Conservation (phyloP, 2,329 filamentous ascomycete species). For the Penicillium sp. region DNA sequence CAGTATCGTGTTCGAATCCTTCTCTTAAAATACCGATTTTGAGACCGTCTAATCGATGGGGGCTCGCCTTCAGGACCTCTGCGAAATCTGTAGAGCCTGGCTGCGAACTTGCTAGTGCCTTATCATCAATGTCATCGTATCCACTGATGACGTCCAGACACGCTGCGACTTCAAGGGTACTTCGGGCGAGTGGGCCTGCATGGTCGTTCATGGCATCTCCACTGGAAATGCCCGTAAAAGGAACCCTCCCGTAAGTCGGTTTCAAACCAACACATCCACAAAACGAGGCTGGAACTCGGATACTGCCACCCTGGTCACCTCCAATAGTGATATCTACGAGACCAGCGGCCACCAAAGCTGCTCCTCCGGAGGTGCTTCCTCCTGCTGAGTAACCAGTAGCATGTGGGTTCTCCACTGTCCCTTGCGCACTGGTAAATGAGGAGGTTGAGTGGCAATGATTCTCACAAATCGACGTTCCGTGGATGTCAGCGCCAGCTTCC, state of each 20-base stretch:
- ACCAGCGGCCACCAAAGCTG: slow-evolving; percentile 26
- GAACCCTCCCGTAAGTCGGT: slow-evolving; percentile 52
- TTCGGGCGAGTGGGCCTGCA: slow-evolving; percentile 45
- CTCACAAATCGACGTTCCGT: slow-evolving; percentile 54
- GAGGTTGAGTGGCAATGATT: slow-evolving; percentile 47
- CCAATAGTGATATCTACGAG: slow-evolving; percentile 32
- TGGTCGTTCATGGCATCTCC: slow-evolving; percentile 55
- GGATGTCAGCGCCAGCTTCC: slow-evolving; percentile 51
- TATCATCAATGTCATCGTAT: slow-evolving; percentile 50
- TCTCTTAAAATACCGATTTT: slow-evolving; percentile 47
- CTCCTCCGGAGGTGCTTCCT: slow-evolving; percentile 30
- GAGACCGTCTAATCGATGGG: slow-evolving; percentile 17
- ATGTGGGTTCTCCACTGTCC: slow-evolving; percentile 28
- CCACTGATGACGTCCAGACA: slow-evolving; percentile 50
- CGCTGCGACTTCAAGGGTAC: slow-evolving; percentile 41
- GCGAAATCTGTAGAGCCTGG: slow-evolving; percentile 24
- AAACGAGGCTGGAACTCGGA: slow-evolving; percentile 44
- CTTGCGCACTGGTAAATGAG: slow-evolving; percentile 30
- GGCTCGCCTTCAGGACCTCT: slow-evolving; percentile 5
- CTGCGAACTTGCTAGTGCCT: slow-evolving; percentile 34
- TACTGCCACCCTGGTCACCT: slow-evolving; percentile 35
- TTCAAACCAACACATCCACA: slow-evolving; percentile 49
- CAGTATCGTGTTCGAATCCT: slow-evolving; percentile 42
- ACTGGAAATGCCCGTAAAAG: slow-evolving; percentile 51
- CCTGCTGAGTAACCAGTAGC: slow-evolving; percentile 30